These are phyloP conservation scores for Thermoascus crustaceus DNA, from an alignment of 2,329 filamentous ascomycete species.

Conservation along the genomic window DNA sequence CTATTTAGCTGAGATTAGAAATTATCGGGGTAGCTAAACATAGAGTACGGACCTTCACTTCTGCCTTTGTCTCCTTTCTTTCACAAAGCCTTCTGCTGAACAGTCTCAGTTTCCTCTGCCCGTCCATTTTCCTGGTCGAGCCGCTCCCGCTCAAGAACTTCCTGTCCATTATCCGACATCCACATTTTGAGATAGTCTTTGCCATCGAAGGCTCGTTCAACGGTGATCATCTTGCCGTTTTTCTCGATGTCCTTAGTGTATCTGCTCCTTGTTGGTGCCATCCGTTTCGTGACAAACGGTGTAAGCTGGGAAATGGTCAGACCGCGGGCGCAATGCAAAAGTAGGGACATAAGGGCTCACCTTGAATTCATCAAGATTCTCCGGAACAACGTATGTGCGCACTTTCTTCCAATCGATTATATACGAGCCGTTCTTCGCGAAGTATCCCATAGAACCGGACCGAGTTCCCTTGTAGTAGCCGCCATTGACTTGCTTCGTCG, in stretches of 20 bases:
- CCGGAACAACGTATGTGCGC: conserved; percentile 78
- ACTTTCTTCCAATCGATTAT: conserved; percentile 79
- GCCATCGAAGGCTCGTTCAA: conserved; percentile 24
- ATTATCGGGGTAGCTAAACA: too few relatives aligned
- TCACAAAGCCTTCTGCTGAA: conserved; percentile 10
- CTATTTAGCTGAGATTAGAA: too few relatives aligned
- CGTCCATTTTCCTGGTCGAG: conserved; percentile 10
- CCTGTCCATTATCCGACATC: conserved; percentile 28
- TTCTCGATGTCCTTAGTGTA: conserved; percentile 26
- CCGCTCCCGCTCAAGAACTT: conserved; percentile 21
- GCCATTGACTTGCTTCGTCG: conserved; percentile 85
- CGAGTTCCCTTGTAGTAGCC: conserved; percentile 97
- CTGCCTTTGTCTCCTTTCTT: too few relatives aligned
- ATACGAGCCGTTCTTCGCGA: conserved; percentile 55
- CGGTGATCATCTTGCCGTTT: conserved; percentile 17
- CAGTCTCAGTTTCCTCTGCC: conserved; percentile 1
- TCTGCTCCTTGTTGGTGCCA: conserved; percentile 27
- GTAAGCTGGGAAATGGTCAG: conserved; percentile 28
- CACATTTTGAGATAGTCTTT: conserved; percentile 33
- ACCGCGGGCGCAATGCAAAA: conserved; percentile 1
- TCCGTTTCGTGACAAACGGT: conserved; percentile 38
- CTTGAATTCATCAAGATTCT: conserved; percentile 60
- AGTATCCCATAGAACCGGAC: conserved; percentile 79
- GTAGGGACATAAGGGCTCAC: conserved; percentile 37
- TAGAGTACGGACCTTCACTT: too few relatives aligned